Evolutionary conservation across 1,139 yeast species (phyloP), one percentile per base, ranked within the genome.

Genomic region (Debaryomycetaceae sp.): DNA sequence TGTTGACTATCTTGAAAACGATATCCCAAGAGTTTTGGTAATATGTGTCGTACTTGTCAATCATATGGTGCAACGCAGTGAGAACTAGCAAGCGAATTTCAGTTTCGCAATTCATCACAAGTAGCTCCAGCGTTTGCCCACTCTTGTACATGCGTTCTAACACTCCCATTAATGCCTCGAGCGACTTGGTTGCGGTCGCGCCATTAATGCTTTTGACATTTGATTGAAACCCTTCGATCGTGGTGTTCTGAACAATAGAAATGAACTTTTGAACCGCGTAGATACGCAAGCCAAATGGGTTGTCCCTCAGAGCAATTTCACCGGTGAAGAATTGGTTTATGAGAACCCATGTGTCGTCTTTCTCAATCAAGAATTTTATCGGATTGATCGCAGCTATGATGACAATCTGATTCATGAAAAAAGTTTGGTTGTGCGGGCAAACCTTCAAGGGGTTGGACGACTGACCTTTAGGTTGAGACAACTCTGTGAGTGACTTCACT

Each of bases 41-140:
- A 35, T 78, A 62, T 7, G 66, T 60, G 26, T 78, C 81, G 51
- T 77, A 83, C 42, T 82, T 78, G 46, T 86, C 94, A 25, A 89
- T 66, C 16, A 88, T 63, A 22, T 70, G 75, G 46, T 80, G 82
- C 30, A 89, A 54, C 0, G 85, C 78, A 20, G 75, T 71, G 28
- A 88, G 60, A 0, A 75, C 58, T 20, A 71, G 71, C 14, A 82
- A 68, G 41, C 82, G 78, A 34, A 85, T 75, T 34, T 83, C 91
- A 5, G 78, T 71, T 44, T 78, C 85, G 42, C 72, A 68, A 42
- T 73, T 73, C 19, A 69, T 46, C 1, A 65, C 56, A 28, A 68
- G 47, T 5, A 65, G 44, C 40, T 73, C 78, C 13, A 48, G 46
- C 1, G 76, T 61, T 4, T 43, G 37, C 0, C 72, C 74, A 15